Evolutionary conservation across 1,139 yeast genomes (phyloP), one percentile per base, ranked within the genome.

Genomic region (Eremothecium coryli): DNA sequence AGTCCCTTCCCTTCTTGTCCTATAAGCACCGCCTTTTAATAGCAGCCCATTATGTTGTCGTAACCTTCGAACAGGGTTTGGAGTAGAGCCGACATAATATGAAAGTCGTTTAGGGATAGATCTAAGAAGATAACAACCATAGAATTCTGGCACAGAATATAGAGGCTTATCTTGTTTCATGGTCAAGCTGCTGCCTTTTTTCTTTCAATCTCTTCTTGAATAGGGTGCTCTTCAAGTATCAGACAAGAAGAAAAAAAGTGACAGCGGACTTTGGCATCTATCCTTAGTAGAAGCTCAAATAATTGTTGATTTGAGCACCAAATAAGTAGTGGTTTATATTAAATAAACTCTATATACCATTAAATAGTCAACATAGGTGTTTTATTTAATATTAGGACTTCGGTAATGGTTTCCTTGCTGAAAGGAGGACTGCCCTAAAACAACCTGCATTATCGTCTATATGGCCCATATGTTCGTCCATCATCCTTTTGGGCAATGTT

Each of bases 41-140:
- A 78, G 51, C 4, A 68, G 72, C 2, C 94, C 93, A 59, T 82
- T 82, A 51, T 82, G 94, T 45, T 82, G 94, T 25, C 84, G 57
- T 4, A 82, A 60, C 31, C 94, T 53, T 38, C 88, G 56, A 1
- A 61, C 50, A 0, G 93, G 90, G 48, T 79, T 70, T 0, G 90
- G 88, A 0, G 90, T 79, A 1, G 90, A 80, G 1, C 93, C 93
- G 4, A 82, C 68, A 48, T 82, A 82, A 45, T 74, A 74, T 5
- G 79, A 69, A 27, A 63, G 61, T 9, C 72, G 71, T 44, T 70
- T 71, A 2, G 71, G 66, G 4, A 65, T 49, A 0, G 86, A 78
- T 43, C 73, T 74, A 11, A 82, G 60, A 5, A 82, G 57, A 49
- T 81, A 81, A 30, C 82, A 82, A 31, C 82, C 73, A 53, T 81